phyloP scores from a whole-genome alignment of 31 red algal genomes.

The Asparagopsis taxiformis region DNA sequence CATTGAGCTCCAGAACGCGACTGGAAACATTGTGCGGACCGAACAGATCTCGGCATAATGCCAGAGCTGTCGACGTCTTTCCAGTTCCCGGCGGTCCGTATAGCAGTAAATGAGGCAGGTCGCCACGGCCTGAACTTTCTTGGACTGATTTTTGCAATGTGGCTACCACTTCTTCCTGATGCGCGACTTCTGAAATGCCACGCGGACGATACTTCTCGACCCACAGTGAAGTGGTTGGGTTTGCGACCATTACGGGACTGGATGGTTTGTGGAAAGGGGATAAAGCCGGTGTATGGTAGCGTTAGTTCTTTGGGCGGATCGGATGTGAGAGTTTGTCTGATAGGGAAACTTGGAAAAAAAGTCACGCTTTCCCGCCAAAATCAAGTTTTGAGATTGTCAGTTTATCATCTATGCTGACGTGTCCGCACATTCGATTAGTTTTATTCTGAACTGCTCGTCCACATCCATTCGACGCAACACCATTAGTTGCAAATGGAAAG shows the following conservation, averaged over 20 bases:
- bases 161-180: slow-evolving; percentile 30
- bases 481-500: slow-evolving; percentile 37
- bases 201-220: slow-evolving; percentile 80
- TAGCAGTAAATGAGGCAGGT: slow-evolving; percentile 91
- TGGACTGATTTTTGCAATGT: slow-evolving; percentile 15
- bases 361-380: no score
- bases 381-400: no score
- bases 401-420: no score
- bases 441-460: slow-evolving; percentile 28
- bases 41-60: slow-evolving; percentile 73
- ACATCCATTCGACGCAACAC: slow-evolving; percentile 56
- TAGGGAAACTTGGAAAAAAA: no score
- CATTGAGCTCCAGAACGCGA: slow-evolving; percentile 91
- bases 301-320: no score
- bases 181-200: slow-evolving; percentile 19
- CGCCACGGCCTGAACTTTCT: slow-evolving; percentile 4
- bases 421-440: slow-evolving; percentile 2
- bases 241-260: neutral
- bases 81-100: slow-evolving; percentile 95
- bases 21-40: slow-evolving; percentile 34
- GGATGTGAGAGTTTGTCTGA: no score
- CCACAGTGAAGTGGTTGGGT: slow-evolving; percentile 20
- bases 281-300: no score
- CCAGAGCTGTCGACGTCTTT: slow-evolving; percentile 85
- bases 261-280: no score